These are phyloP conservation scores for Saturnispora halmiae DNA, from an alignment of 805 yeast species.

Conservation along the genomic window DNA sequence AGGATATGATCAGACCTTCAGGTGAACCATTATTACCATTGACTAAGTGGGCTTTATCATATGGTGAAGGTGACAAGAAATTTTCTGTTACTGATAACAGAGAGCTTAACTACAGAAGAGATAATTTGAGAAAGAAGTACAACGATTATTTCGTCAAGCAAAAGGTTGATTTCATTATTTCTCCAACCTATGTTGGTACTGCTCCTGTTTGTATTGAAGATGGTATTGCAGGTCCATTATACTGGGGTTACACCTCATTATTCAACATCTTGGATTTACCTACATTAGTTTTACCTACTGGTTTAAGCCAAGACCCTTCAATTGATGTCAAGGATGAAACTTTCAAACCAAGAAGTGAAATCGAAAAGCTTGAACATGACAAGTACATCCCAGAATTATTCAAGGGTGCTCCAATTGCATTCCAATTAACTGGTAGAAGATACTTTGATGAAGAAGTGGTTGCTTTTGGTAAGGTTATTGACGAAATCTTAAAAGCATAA, in stretches of 20 bases:
- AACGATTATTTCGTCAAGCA: conserved; percentile 42
- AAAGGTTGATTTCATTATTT: conserved; percentile 54
- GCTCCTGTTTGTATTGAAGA: conserved; percentile 56
- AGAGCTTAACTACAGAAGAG: conserved; percentile 46
- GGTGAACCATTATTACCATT: conserved; percentile 65
- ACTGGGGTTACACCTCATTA: conserved; percentile 75
- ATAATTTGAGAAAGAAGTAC: conserved; percentile 49
- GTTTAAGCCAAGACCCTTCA: conserved; percentile 43
- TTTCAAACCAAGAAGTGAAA: conserved; percentile 35
- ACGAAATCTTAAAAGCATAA: conserved; percentile 19
- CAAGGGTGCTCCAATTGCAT: conserved; percentile 45
- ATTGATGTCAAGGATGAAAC: conserved; percentile 39
- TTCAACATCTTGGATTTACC: conserved; percentile 70
- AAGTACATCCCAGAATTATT: conserved; percentile 40
- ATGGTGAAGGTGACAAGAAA: conserved; percentile 47
- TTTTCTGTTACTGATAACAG: conserved; percentile 45
- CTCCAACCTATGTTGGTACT: conserved; percentile 60
- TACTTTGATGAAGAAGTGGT: conserved; percentile 50
- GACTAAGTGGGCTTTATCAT: conserved; percentile 51
- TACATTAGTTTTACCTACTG: conserved; percentile 53
- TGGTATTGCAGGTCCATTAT: conserved; percentile 39
- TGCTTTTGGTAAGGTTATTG: conserved; percentile 27
- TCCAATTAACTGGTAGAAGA: conserved; percentile 47
- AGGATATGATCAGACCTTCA: conserved; percentile 41
- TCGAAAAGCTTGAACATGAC: conserved; percentile 41